A percentile compares a stretch with the other conserved stretches of the same genome.
These are phyloP conservation scores for Cornus florida DNA, from an alignment of 148 eudicot genomes.

Conservation along the genomic window DNA sequence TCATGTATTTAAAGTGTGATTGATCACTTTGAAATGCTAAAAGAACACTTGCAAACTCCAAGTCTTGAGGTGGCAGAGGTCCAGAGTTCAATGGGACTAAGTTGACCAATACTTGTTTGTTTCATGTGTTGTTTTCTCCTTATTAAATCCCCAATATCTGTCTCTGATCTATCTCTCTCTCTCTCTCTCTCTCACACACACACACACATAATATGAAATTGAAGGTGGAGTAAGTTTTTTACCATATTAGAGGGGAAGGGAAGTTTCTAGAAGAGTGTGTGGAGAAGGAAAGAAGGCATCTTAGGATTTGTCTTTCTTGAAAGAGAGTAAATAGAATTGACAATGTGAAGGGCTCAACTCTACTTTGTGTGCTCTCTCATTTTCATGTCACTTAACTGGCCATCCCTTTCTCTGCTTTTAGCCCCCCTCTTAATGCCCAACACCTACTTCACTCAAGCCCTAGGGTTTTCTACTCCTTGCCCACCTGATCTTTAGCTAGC, in stretches of 20 bases:
- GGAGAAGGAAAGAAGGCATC: conserved; percentile 18
- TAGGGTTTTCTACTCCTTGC: too few species aligned
- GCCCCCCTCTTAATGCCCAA: not conserved
- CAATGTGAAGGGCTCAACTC: conserved; percentile 2
- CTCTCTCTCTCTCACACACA: not conserved
- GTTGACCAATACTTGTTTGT: conserved; percentile 8
- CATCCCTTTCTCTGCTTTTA: not conserved
- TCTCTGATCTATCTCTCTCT: not conserved
- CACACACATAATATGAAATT: not conserved
- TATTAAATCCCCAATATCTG: conserved; percentile 16
- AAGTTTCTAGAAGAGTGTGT: conserved; percentile 20
- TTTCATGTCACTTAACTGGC: not conserved
- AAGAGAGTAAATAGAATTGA: conserved; percentile 14
- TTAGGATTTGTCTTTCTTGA: conserved; percentile 13
- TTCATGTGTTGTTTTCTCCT: conserved; percentile 27
- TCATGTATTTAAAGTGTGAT: conserved; percentile 6
- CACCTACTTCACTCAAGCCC: too few species aligned
- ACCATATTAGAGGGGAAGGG: conserved; percentile 15
- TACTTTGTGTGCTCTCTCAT: conserved; percentile 7
- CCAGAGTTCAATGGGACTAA: conserved; percentile 14
- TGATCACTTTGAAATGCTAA: not conserved
- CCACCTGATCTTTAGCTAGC: too few species aligned
- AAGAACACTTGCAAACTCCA: conserved; percentile 6
- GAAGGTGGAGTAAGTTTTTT: conserved; percentile 23
- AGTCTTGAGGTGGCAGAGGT: conserved; percentile 5